phyloP scores from a whole-genome alignment of 2,329 filamentous ascomycete genomes.

The Epicoccum nigrum region DNA sequence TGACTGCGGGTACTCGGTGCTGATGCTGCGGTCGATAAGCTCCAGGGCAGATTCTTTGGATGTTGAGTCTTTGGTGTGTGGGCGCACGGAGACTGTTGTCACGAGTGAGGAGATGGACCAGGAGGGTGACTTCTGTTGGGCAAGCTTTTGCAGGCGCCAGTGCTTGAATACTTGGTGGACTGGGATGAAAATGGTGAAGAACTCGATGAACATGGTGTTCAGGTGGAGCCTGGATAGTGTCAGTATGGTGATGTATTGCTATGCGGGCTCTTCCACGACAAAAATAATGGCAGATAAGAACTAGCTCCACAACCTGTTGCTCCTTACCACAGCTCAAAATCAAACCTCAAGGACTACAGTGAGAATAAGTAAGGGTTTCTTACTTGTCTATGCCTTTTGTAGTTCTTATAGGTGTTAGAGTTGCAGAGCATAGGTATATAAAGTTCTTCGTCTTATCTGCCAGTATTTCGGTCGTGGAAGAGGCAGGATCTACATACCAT shows the following conservation, averaged over 20 bases:
- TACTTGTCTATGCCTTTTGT: no score
- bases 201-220: constrained; percentile 25
- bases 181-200: constrained; percentile 25
- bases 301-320: no score
- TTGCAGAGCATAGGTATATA: no score
- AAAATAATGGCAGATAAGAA: no score
- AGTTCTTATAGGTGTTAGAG: no score
- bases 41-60: constrained; percentile 12
- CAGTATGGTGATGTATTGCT: not conserved
- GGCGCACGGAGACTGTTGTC: constrained; percentile 1
- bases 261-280: no score
- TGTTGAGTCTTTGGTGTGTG: not conserved
- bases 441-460: no score
- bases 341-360: no score
- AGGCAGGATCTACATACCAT: constrained; percentile 14
- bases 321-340: no score
- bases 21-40: constrained; percentile 11
- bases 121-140: not conserved
- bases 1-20: not conserved
- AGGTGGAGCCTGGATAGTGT: constrained; percentile 21
- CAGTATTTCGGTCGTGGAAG: no score
- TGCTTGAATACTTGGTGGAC: constrained; percentile 22
- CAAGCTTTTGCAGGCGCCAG: constrained; percentile 8
- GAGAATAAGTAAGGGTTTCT: no score
- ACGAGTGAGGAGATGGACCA: constrained; percentile 7